Percentiles rank a stretch among this genome's conserved stretches.
These are phyloP conservation scores for Onygenales sp. DNA, from an alignment of 2,329 filamentous ascomycete genomes.

Conservation along the genomic window DNA sequence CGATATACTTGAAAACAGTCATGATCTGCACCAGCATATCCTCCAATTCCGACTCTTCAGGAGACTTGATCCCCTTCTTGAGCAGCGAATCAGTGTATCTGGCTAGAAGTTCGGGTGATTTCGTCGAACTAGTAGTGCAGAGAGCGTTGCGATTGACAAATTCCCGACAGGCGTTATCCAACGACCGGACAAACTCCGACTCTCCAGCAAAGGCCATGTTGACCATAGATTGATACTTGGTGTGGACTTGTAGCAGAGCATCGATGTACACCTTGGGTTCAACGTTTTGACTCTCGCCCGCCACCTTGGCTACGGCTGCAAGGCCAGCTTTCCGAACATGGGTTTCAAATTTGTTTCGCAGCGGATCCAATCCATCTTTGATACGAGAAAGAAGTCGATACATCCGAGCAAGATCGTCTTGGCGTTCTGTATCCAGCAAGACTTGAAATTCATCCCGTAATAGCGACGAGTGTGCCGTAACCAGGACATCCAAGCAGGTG, in stretches of 20 bases:
- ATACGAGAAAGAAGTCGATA: slow-evolving; percentile 85
- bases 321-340: slow-evolving; percentile 88
- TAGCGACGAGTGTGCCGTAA: slow-evolving; percentile 76
- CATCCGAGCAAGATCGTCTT: slow-evolving; percentile 94
- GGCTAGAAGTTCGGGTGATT: slow-evolving; percentile 86
- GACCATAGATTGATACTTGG: slow-evolving; percentile 83
- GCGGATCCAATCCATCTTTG: slow-evolving; percentile 79
- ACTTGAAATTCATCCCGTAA: slow-evolving; percentile 93
- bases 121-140: slow-evolving; percentile 86
- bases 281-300: slow-evolving; percentile 75
- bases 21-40: slow-evolving; percentile 84
- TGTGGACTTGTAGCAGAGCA: slow-evolving; percentile 86
- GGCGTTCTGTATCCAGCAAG: slow-evolving; percentile 83
- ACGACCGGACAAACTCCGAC: slow-evolving; percentile 88
- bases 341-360: slow-evolving; percentile 77
- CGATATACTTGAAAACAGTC: slow-evolving; percentile 99
- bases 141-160: slow-evolving; percentile 98
- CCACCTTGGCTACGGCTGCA: slow-evolving; percentile 81
- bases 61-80: slow-evolving; percentile 76
- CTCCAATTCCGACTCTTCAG: slow-evolving; percentile 90
- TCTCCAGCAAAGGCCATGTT: slow-evolving; percentile 90
- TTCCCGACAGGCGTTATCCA: slow-evolving; percentile 94
- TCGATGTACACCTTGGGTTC: slow-evolving; percentile 97
- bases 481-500: slow-evolving; percentile 78
- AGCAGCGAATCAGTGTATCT: slow-evolving; percentile 91